Base-by-base conservation (phyloP, 2,329 filamentous ascomycete genomes). In the Sphaceloma murrayae region DNA sequence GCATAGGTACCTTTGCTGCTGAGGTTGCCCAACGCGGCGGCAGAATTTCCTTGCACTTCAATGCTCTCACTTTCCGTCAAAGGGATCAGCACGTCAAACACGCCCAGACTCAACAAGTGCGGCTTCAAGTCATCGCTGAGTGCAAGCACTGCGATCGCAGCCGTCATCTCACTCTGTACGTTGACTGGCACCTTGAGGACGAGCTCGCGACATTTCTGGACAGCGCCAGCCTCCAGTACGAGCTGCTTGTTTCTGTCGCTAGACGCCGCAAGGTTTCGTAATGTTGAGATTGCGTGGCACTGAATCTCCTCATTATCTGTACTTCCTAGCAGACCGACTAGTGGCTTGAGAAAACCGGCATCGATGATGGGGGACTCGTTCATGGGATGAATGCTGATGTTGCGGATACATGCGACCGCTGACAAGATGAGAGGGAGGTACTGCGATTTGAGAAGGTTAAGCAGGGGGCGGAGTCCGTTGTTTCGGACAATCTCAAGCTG, bases 331-430 rank as follows among this genome's bases (percentile, higher is more conserved):
- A 98, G 74, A 53, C 96, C 88, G 17, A 98, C 91, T 45, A 98
- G 67, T 0, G 91, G 91, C 61, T 87, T 88, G 48, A 98, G 67
- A 64, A 98, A 98, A 47, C 89, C 91, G 30, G 89, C 89, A 58
- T 98, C 91, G 57, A 98, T 98, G 52, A 98, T 98, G 0, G 91
- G 91, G 8, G 89, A 95, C 66, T 98, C 91, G 65, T 98, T 98
- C 58, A 89, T 72, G 13, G 91, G 91, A 61, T 98, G 91, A 53
- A 98, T 98, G 46, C 89, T 96, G 53, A 98, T 98, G 63, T 98
- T 98, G 56, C 91, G 83, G 61, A 98, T 98, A 61, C 91, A 98
- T 39, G 91, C 91, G 51, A 98, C 91, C 34, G 91, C 91, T 14
- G 89, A 96, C 29, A 96, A 78, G 48, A 96, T 96, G 45, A 98